phyloP scores from a whole-genome alignment of 805 yeast species.

The Saccharomycopsis schoenii region DNA sequence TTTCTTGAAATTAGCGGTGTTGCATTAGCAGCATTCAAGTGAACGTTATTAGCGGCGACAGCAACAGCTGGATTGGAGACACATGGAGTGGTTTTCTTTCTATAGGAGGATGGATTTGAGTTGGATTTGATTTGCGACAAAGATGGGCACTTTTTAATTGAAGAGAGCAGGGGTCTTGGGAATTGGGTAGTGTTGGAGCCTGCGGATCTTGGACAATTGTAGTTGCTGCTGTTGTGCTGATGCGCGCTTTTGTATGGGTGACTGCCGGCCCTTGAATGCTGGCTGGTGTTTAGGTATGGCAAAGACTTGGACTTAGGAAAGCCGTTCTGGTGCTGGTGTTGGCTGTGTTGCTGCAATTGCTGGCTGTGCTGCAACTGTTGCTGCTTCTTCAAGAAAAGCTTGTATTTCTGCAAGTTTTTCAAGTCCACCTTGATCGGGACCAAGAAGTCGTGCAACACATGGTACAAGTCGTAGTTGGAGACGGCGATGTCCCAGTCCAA shows the following conservation, averaged over 20 bases:
- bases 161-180: background rate
- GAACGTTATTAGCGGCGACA: background rate
- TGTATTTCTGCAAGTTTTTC: conserved; percentile 12
- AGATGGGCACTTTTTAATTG: conserved; percentile 12
- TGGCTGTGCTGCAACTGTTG: background rate
- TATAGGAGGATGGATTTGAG: background rate
- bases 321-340: background rate
- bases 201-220: background rate
- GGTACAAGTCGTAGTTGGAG: conserved; percentile 56
- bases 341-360: background rate
- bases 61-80: background rate
- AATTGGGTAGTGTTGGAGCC: background rate
- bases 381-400: conserved; percentile 7
- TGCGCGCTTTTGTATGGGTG: background rate
- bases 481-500: conserved; percentile 81
- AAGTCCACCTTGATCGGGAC: conserved; percentile 50
- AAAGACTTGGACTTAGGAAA: background rate
- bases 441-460: conserved; percentile 66
- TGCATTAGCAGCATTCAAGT: background rate
- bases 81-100: background rate
- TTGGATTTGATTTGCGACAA: conserved; percentile 8
- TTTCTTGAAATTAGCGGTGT: background rate
- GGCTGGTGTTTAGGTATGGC: background rate
- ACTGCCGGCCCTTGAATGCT: background rate
- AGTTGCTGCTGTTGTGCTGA: background rate